These are phyloP conservation scores for button mushroom (Agaricus bisporus) DNA, from an alignment of 768 basidiomycete genomes.

Conservation along the genomic window DNA sequence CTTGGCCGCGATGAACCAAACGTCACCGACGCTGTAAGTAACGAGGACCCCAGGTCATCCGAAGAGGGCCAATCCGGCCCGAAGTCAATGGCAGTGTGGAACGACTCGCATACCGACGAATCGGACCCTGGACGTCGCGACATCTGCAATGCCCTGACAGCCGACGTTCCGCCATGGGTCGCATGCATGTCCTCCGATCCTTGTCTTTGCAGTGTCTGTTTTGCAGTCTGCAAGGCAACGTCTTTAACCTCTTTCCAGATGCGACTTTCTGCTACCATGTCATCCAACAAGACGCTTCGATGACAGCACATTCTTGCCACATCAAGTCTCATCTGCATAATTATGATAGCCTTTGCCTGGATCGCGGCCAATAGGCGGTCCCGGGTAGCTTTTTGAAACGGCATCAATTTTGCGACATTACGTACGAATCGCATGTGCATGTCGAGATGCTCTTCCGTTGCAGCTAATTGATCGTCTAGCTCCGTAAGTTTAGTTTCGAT, in stretches of 20 bases:
- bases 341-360: conserved; percentile 53
- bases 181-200: conserved; percentile 29
- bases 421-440: conserved; percentile 66
- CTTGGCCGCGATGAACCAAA: conserved; percentile 30
- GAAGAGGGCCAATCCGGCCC: conserved; percentile 42
- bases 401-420: conserved; percentile 80
- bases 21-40: conserved; percentile 24
- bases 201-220: conserved; percentile 49
- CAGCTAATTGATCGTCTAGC: conserved; percentile 52
- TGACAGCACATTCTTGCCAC: conserved; percentile 69
- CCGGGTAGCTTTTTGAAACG: conserved; percentile 81
- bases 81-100: conserved; percentile 63
- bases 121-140: conserved; percentile 31
- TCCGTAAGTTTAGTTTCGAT: conserved; percentile 58
- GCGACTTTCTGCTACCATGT: conserved; percentile 66
- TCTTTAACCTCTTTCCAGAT: conserved; percentile 62
- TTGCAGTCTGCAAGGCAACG: conserved; percentile 70
- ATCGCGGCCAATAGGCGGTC: conserved; percentile 63
- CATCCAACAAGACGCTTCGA: conserved; percentile 65
- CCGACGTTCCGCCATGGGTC: conserved; percentile 20
- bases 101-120: conserved; percentile 50
- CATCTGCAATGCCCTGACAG: conserved; percentile 15
- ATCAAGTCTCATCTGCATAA: conserved; percentile 68
- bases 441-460: conserved; percentile 54
- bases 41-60: conserved; percentile 29